Evolutionary conservation across 2,329 filamentous ascomycete species (phyloP).

Genomic region (Cyphellophora europaea): DNA sequence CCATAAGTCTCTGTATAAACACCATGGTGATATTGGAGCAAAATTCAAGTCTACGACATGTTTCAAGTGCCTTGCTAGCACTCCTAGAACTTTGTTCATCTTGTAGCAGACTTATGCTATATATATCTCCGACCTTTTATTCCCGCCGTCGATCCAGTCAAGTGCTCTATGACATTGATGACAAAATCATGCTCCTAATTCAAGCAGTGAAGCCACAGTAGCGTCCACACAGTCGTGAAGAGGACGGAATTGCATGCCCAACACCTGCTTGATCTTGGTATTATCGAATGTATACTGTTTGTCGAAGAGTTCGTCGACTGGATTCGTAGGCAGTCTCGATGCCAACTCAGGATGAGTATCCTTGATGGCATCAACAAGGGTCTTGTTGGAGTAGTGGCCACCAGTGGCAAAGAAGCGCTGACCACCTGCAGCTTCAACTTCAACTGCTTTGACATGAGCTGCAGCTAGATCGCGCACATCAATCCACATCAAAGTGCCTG

Average conservation of each 20-base stretch:
- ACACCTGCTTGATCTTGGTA: conserved; percentile 1
- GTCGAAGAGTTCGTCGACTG: no score
- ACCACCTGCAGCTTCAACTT: conserved; percentile 5
- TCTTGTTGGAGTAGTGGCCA: conserved; percentile 6
- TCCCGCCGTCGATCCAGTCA: no score
- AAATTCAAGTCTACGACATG: no score
- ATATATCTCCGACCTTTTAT: no score
- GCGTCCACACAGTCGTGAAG: conserved; percentile 4
- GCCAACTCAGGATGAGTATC: conserved; percentile 15
- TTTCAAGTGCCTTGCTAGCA: no score
- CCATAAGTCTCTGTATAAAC: no score
- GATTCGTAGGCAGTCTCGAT: conserved; percentile 27
- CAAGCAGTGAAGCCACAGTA: no score
- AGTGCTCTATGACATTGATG: no score
- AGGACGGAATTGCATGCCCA: conserved; percentile 3
- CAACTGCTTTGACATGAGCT: conserved; percentile 10
- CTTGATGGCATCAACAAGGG: conserved; percentile 6
- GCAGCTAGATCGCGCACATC: conserved; percentile 14
- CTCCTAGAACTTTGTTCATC: no score
- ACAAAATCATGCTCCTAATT: no score
- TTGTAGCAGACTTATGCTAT: no score
- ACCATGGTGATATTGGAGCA: no score
- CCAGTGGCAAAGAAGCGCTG: conserved; percentile 9
- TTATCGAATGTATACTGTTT: conserved; percentile 27
- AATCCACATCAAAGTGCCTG: conserved; percentile 28